Evolutionary conservation across 805 yeast genomes (phyloP).

Genomic region (Metschnikowia lunata): DNA sequence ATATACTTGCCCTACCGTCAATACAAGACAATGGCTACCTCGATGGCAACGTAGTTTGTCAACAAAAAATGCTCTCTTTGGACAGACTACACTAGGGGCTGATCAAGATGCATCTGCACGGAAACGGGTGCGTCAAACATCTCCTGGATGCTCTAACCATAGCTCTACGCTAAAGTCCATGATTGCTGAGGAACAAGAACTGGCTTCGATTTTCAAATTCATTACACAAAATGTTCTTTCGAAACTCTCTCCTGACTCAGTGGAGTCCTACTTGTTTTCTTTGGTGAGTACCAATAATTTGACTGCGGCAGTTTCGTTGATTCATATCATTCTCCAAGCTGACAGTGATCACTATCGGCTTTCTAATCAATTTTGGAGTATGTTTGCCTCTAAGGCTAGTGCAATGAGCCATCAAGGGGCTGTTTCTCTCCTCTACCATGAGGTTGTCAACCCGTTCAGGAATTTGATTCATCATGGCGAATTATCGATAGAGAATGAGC

Average conservation of each 20-base stretch:
- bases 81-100: too few species aligned
- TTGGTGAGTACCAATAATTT: conserved; percentile 20
- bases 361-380: conserved; percentile 35
- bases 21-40: too few species aligned
- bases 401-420: conserved; percentile 25
- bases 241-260: conserved; percentile 12
- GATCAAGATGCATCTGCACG: too few species aligned
- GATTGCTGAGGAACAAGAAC: conserved; percentile 3
- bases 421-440: conserved; percentile 33
- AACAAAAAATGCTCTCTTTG: too few species aligned
- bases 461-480: conserved; percentile 1
- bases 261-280: conserved; percentile 22
- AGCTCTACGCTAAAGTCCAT: conserved; percentile 1
- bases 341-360: conserved; percentile 14
- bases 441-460: conserved; percentile 27
- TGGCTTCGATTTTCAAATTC: conserved; percentile 5
- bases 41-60: too few species aligned
- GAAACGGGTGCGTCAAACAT: too few species aligned
- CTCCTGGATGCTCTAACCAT: too few species aligned
- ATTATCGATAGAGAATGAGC: conserved; percentile 13
- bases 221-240: conserved; percentile 2
- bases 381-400: conserved; percentile 22
- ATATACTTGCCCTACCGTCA: too few species aligned
- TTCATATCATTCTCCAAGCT: conserved; percentile 22
- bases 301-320: conserved; percentile 23